Evolutionary conservation across 352 stramenopile genomes (phyloP), one percentile per base, ranked within the genome.

Genomic region (Globisporangium mamillatum): DNA sequence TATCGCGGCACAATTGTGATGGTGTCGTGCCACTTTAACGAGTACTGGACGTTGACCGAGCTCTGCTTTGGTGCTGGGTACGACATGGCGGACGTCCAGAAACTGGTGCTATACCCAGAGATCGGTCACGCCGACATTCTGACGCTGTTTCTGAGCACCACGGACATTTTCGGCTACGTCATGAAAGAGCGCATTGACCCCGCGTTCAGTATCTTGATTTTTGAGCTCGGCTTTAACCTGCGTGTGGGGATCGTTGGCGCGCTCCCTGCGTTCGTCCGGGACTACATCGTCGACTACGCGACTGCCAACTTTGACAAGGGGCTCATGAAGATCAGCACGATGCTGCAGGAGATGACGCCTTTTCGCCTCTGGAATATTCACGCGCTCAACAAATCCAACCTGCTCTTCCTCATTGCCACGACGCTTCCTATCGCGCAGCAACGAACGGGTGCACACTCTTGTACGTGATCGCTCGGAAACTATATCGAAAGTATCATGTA

Each of bases 111-210:
- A 50, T 67, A 81, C n/a, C 65, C 69, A 0, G 61, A 71, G 4
- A 52, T 86, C 16, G 63, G 71, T 12, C 57, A 74, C 27, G 71
- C 72, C 0, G 79, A 85, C 52, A 20, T 87, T 5, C n/a, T 87
- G 2, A 67, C 71, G 0, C 18, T 85, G 2, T 85, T 78, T 32
- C 48, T 85, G 61, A 72, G 72, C n/a, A 66, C 67, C 3, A 63
- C 34, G 34, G 7, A 64, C 3, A 9, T 75, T 0, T 44, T 83
- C 5, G 79, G 75, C 29, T 73, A 74, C 16, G 9, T 77, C 0
- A 41, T 55, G n/a, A 63, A 63, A 3, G 66, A 77, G 29, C 73
- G 71, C 1, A 60, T 84, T 6, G 77, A 84, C 18, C 75, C 75
- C 5, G 25, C 78, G 5, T 18, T 81, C 4, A 68, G 67, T 2